Conservation (phyloP, 345 rosid species). For the Eucalyptus pauciflora region DNA sequence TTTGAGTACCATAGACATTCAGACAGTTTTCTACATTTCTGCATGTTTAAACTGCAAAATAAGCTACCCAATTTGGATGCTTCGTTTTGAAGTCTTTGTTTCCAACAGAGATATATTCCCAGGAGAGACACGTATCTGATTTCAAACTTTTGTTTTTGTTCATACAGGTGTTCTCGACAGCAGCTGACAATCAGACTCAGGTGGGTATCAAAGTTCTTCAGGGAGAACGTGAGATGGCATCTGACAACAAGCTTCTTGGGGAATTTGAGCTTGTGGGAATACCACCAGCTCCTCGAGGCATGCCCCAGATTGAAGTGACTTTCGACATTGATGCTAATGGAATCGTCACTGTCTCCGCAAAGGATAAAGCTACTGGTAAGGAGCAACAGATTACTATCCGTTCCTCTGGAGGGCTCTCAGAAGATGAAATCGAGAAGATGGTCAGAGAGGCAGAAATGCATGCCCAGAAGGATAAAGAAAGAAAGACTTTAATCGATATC, state of each 20-base stretch:
- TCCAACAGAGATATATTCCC: neutral
- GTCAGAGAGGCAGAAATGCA: constrained; percentile 20
- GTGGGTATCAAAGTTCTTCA: constrained; percentile 25
- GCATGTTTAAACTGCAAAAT: neutral
- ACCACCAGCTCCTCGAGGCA: constrained; percentile 17
- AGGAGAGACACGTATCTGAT: neutral
- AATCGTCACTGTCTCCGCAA: constrained; percentile 19
- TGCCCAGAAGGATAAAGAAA: constrained; percentile 20
- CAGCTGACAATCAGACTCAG: constrained; percentile 21
- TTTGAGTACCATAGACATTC: neutral
- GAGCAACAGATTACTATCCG: constrained; percentile 27
- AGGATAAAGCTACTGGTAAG: constrained; percentile 23
- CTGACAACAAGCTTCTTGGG: constrained; percentile 27
- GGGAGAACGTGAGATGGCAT: constrained; percentile 23
- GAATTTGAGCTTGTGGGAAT: constrained; percentile 22
- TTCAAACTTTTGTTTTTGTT: neutral
- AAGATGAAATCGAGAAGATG: constrained; percentile 22
- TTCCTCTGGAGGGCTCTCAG: constrained; percentile 20
- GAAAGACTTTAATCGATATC: constrained; percentile 18
- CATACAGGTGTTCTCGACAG: constrained; percentile 19
- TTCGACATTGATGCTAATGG: constrained; percentile 34
- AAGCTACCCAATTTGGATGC: neutral
- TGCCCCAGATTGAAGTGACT: constrained; percentile 21
- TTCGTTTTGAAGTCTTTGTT: neutral
- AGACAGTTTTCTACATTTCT: neutral